These are phyloP conservation scores for Choiromyces venosus DNA, from an alignment of 495 filamentous ascomycete genomes.

Conservation along the genomic window DNA sequence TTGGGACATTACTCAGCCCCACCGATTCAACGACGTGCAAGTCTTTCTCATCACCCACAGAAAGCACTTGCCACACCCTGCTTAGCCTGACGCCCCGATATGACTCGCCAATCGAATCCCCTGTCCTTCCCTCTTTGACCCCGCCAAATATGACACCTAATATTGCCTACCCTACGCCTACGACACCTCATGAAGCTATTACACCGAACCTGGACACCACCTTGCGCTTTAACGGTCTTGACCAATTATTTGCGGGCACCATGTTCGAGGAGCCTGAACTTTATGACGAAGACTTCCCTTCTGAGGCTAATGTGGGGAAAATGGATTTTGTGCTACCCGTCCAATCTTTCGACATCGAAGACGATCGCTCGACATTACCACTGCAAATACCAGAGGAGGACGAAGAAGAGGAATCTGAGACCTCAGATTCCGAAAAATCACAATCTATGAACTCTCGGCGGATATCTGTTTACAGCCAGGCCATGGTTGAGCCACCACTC, in stretches of 20 bases:
- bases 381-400: conserved; percentile 19
- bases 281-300: conserved; percentile 22
- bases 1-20: conserved; percentile 28
- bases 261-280: conserved; percentile 33
- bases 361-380: conserved; percentile 20
- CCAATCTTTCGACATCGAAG: conserved; percentile 21
- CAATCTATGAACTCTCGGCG: conserved; percentile 16
- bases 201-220: conserved; percentile 33
- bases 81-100: conserved; percentile 31
- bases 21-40: conserved; percentile 19
- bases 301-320: conserved; percentile 28
- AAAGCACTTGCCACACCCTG: conserved; percentile 40
- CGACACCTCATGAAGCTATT: conserved; percentile 31
- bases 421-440: conserved; percentile 17
- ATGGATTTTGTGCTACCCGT: conserved; percentile 27
- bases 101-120: conserved; percentile 30
- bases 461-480: conserved; percentile 27
- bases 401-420: background rate
- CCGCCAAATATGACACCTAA: conserved; percentile 23
- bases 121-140: conserved; percentile 26
- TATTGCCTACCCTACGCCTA: conserved; percentile 16
- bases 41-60: conserved; percentile 45
- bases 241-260: conserved; percentile 31
- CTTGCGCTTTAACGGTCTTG: conserved; percentile 27
- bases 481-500: conserved; percentile 23